These are phyloP conservation scores for Apiospora koreana DNA, from an alignment of 2,329 filamentous ascomycete species.

Conservation along the genomic window DNA sequence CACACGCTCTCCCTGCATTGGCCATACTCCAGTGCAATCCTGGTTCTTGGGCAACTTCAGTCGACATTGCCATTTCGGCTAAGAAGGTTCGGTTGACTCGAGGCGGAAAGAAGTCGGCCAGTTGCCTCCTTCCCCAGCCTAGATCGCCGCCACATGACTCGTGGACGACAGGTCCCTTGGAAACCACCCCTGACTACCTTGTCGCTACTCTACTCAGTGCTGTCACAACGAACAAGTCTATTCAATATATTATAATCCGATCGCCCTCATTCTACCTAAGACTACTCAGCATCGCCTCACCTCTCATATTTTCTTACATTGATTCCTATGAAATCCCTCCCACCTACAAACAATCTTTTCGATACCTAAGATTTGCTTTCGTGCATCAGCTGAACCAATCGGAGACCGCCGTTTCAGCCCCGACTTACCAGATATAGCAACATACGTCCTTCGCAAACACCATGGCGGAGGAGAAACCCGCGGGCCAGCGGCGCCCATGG, in stretches of 20 bases:
- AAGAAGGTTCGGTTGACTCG: neutral
- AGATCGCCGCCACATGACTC: conserved; percentile 1
- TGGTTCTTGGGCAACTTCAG: neutral
- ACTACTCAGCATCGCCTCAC: neutral
- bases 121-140: neutral
- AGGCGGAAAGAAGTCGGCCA: neutral
- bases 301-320: neutral
- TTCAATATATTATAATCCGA: neutral
- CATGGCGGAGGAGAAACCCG: conserved; percentile 20
- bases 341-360: neutral
- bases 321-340: neutral
- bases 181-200: neutral
- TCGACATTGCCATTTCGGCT: neutral
- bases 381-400: neutral
- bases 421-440: neutral
- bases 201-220: neutral
- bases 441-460: conserved; percentile 3
- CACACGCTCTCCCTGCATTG: neutral
- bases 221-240: neutral
- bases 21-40: neutral
- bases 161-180: neutral
- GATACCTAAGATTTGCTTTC: neutral
- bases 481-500: conserved; percentile 20
- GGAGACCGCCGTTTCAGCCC: neutral
- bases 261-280: neutral